phyloP scores from a whole-genome alignment of 257 asterid genomes.

The Solanum habrochaites region DNA sequence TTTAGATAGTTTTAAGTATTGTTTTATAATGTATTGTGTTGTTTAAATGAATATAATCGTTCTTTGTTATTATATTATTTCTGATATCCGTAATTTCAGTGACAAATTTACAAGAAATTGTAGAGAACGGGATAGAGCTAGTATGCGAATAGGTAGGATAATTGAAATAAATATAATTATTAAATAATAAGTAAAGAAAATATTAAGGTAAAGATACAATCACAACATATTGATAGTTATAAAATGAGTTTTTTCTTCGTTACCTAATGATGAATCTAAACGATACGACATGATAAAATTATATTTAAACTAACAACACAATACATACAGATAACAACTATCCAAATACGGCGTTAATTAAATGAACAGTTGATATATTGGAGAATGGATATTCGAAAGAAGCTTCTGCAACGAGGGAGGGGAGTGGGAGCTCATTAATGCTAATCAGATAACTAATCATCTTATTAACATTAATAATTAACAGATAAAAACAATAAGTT shows the following conservation, averaged over 20 bases:
- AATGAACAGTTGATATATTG: background rate
- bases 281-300: too few relatives aligned
- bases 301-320: background rate
- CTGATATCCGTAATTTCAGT: background rate
- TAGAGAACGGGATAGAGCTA: background rate
- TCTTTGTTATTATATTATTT: too few relatives aligned
- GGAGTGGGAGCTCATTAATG: background rate
- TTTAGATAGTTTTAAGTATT: background rate
- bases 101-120: background rate
- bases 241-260: too few relatives aligned
- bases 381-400: background rate
- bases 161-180: too few relatives aligned
- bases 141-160: background rate
- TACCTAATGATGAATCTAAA: too few relatives aligned
- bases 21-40: too few relatives aligned
- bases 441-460: background rate
- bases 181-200: background rate
- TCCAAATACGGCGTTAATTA: background rate
- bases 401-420: background rate
- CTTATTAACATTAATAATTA: background rate
- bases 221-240: background rate
- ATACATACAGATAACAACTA: background rate
- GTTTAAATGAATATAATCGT: too few relatives aligned
- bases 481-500: background rate
- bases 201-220: background rate